phyloP scores from a whole-genome alignment of 208 protist genomes.

The Wallacemonas rigidus region DNA sequence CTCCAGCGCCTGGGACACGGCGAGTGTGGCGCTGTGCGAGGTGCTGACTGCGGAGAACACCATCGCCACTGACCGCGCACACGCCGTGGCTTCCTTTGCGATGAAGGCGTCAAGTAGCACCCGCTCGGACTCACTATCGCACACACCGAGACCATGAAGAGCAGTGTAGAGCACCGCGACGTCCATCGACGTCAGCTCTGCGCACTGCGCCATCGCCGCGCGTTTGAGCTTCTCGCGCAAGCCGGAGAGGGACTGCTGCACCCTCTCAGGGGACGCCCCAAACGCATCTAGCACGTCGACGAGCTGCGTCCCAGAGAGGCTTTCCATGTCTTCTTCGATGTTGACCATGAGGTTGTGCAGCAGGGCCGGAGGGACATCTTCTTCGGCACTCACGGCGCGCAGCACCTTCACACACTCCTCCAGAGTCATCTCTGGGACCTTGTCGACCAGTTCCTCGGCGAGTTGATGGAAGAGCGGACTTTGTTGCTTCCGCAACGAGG shows the following conservation, averaged over 20 bases:
- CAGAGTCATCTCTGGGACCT: slow-evolving; percentile 66
- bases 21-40: slow-evolving; percentile 25
- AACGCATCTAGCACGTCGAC: slow-evolving; percentile 70
- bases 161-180: slow-evolving; percentile 71
- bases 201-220: slow-evolving; percentile 25
- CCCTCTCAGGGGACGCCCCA: slow-evolving; percentile 27
- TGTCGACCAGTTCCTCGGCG: slow-evolving; percentile 43
- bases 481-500: slow-evolving; percentile 62
- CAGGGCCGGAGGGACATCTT: slow-evolving; percentile 43
- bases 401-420: slow-evolving; percentile 74
- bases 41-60: slow-evolving; percentile 56
- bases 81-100: slow-evolving; percentile 27
- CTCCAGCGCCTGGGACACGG: slow-evolving; percentile 56
- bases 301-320: slow-evolving; percentile 44
- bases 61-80: slow-evolving; percentile 72
- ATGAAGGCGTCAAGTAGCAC: slow-evolving; percentile 43
- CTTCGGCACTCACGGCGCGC: slow-evolving; percentile 44
- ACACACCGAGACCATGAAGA: slow-evolving; percentile 27
- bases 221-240: slow-evolving; percentile 27
- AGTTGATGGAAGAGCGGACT: slow-evolving; percentile 50
- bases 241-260: slow-evolving; percentile 21
- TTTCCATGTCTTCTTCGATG: slow-evolving; percentile 37
- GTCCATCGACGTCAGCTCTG: slow-evolving; percentile 61
- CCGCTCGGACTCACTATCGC: slow-evolving; percentile 27
- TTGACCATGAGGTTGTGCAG: slow-evolving; percentile 45